phyloP scores from a whole-genome alignment of 2,329 filamentous ascomycete genomes.

The Chalaropsis ovoidea region DNA sequence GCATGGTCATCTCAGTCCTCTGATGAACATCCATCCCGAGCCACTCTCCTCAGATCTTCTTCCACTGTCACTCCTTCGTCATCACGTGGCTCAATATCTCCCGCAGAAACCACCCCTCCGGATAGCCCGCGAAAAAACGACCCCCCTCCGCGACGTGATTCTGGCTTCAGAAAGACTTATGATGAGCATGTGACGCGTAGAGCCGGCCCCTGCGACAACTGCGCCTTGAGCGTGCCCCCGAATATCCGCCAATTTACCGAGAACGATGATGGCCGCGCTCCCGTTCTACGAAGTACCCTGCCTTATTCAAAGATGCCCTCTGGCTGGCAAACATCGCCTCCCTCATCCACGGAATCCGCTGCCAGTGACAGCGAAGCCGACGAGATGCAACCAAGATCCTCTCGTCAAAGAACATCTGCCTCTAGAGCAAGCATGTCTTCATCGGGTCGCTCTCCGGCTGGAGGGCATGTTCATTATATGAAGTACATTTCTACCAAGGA shows the following conservation, averaged over 20 bases:
- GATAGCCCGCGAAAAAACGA: slow-evolving; percentile 42
- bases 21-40: slow-evolving; percentile 29
- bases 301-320: slow-evolving; percentile 50
- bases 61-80: slow-evolving; percentile 30
- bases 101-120: slow-evolving; percentile 45
- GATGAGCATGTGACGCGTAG: slow-evolving; percentile 55
- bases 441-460: slow-evolving; percentile 33
- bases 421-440: slow-evolving; percentile 45
- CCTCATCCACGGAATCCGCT: slow-evolving; percentile 42
- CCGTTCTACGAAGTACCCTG: slow-evolving; percentile 50
- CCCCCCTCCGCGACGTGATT: slow-evolving; percentile 41
- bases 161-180: slow-evolving; percentile 53
- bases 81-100: slow-evolving; percentile 33
- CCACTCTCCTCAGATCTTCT: slow-evolving; percentile 37
- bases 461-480: slow-evolving; percentile 52
- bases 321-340: slow-evolving; percentile 37
- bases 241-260: slow-evolving; percentile 32
- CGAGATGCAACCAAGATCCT: slow-evolving; percentile 35
- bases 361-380: slow-evolving; percentile 45
- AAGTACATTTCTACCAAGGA: slow-evolving; percentile 61
- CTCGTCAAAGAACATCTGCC: slow-evolving; percentile 36
- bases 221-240: slow-evolving; percentile 54
- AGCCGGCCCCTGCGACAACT: slow-evolving; percentile 57
- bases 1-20: slow-evolving; percentile 10
- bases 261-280: slow-evolving; percentile 37